phyloP scores from a whole-genome alignment of 306 rosid species.

The Pachyrhizus erosus region DNA sequence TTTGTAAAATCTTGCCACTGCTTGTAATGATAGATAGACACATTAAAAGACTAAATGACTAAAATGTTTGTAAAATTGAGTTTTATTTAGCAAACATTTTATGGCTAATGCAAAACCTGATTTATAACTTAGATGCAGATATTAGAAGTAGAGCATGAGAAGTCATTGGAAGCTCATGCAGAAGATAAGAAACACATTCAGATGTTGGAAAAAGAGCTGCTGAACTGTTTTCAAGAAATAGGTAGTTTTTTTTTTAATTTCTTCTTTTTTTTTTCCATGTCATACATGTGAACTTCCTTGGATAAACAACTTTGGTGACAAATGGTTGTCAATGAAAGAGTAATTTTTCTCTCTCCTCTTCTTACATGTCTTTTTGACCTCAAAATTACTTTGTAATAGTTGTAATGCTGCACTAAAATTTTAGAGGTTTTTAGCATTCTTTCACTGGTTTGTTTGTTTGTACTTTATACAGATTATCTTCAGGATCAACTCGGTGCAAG shows the following conservation, averaged over 20 bases:
- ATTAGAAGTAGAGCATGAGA: constrained; percentile 63
- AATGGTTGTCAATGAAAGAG: constrained; percentile 5
- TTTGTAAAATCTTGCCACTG: constrained; percentile 17
- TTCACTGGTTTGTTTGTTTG: constrained; percentile 40
- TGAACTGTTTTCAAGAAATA: constrained; percentile 89
- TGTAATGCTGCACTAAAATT: neutral
- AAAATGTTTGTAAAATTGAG: neutral
- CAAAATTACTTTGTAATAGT: constrained; percentile 15
- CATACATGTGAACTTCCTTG: constrained; percentile 26
- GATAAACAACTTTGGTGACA: constrained; percentile 18
- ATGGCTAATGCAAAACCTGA: constrained; percentile 33
- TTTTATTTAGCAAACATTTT: neutral
- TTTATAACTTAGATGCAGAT: constrained; percentile 57
- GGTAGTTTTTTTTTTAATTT: constrained; percentile 49
- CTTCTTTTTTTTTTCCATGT: neutral
- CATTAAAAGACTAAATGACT: constrained; percentile 3
- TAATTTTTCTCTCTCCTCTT: neutral
- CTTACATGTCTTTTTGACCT: constrained; percentile 16
- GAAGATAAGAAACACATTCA: constrained; percentile 72
- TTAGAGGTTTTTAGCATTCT: constrained; percentile 16
- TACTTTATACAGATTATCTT: constrained; percentile 75
- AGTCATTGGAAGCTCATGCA: constrained; percentile 54
- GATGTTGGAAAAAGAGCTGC: constrained; percentile 71
- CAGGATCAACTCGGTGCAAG: constrained; percentile 78
- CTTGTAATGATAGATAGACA: neutral